A percentile compares a stretch with the other conserved stretches of the same genome.
Evolutionary conservation across 1,139 yeast species (phyloP).

Genomic region (Debaryomycetaceae sp.): DNA sequence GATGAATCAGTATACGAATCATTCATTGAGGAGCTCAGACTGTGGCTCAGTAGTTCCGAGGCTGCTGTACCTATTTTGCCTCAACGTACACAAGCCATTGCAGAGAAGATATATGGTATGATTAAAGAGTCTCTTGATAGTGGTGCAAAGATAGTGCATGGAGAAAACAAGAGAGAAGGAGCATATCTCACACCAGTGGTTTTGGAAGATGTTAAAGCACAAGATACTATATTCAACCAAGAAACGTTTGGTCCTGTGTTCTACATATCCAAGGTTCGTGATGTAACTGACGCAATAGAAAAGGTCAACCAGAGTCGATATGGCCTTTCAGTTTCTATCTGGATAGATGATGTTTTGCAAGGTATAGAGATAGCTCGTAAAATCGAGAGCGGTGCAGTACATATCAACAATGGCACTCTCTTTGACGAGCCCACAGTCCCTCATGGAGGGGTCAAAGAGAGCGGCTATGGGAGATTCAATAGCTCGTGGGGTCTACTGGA

Average conservation of each 20-base stretch:
- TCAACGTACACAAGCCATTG: constrained; percentile 27
- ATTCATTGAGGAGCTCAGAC: constrained; percentile 15
- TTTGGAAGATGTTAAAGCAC: constrained; percentile 29
- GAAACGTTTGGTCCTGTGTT: constrained; percentile 53
- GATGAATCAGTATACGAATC: constrained; percentile 29
- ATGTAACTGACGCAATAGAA: constrained; percentile 26
- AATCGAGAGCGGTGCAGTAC: constrained; percentile 48
- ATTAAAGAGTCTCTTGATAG: constrained; percentile 38
- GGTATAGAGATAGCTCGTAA: constrained; percentile 36
- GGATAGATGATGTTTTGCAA: constrained; percentile 43
- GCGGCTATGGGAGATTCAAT: constrained; percentile 53
- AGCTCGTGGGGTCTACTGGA: constrained; percentile 49
- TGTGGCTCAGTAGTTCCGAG: constrained; percentile 18
- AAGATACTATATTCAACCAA: constrained; percentile 27
- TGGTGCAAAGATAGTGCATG: constrained; percentile 36
- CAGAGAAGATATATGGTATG: constrained; percentile 20
- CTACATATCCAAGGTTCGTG: constrained; percentile 28
- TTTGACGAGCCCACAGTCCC: constrained; percentile 50
- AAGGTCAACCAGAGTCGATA: constrained; percentile 27
- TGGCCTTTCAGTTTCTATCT: constrained; percentile 55
- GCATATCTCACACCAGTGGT: constrained; percentile 26
- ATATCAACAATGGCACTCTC: constrained; percentile 47
- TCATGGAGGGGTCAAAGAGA: constrained; percentile 53
- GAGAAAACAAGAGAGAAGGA: constrained; percentile 6
- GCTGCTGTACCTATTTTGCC: constrained; percentile 10